Evolutionary conservation across 352 stramenopile genomes (phyloP).

Genomic region (Peronospora farinosa): DNA sequence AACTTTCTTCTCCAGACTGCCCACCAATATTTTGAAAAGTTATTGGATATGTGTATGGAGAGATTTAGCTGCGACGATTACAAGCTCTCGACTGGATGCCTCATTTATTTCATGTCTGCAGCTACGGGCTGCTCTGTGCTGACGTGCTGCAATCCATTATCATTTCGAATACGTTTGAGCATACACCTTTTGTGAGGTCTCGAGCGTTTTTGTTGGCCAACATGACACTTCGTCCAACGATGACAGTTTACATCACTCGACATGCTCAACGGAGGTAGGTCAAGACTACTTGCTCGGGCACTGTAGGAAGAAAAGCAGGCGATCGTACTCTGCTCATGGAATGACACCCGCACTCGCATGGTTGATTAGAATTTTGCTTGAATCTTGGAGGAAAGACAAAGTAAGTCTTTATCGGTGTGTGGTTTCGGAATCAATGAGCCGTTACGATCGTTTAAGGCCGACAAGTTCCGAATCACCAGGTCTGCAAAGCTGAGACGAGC

Average conservation of each 20-base stretch:
- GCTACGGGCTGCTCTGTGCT: constrained; percentile 38
- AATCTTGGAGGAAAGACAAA: too few species aligned
- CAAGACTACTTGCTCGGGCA: constrained; percentile 50
- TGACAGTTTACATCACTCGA: constrained; percentile 39
- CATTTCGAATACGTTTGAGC: constrained; percentile 42
- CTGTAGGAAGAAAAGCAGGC: constrained; percentile 44
- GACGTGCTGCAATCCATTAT: constrained; percentile 49
- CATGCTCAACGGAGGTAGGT: constrained; percentile 56
- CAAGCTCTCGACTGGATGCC: constrained; percentile 52
- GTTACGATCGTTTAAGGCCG: constrained; percentile 22
- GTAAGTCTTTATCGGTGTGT: constrained; percentile 40
- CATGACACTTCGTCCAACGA: constrained; percentile 32
- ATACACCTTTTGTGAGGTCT: constrained; percentile 19
- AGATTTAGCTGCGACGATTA: constrained; percentile 51
- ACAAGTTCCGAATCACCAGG: constrained; percentile 43
- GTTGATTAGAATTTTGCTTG: too few species aligned
- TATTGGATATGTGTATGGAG: constrained; percentile 28
- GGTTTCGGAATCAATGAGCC: constrained; percentile 22
- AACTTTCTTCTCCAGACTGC: constrained; percentile 44
- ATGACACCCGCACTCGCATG: constrained; percentile 42
- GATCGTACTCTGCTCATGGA: constrained; percentile 25
- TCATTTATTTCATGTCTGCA: constrained; percentile 62
- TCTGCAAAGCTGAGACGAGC: constrained; percentile 32
- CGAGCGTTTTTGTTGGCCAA: constrained; percentile 33
- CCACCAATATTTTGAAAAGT: constrained; percentile 46